Evolutionary conservation across 306 rosid species (phyloP).

Genomic region (Phaseolus lunatus): DNA sequence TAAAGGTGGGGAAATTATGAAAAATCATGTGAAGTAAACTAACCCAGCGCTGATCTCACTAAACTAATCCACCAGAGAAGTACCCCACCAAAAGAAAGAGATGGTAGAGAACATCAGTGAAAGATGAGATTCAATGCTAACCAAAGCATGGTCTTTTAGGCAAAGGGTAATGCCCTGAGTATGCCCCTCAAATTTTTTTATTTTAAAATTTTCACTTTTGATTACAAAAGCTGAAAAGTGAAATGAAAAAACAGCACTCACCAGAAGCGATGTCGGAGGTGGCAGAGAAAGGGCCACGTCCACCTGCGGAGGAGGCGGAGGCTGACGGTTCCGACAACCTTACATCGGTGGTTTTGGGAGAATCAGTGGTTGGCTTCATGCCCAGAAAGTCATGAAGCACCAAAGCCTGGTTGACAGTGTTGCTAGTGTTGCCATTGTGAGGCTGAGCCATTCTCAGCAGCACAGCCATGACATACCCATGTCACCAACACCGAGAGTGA

Average conservation of each 20-base stretch:
- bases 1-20: not conserved
- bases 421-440: conserved; percentile 47
- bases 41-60: conserved; percentile 46
- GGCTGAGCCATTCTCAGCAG: conserved; percentile 68
- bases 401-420: conserved; percentile 45
- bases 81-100: conserved; percentile 28
- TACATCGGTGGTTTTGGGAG: conserved; percentile 58
- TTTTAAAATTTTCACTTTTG: not conserved
- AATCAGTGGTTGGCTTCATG: conserved; percentile 59
- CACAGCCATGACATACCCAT: conserved; percentile 56
- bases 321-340: conserved; percentile 58
- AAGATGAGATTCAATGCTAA: conserved; percentile 34
- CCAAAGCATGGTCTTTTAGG: conserved; percentile 1
- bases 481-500: conserved; percentile 13
- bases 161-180: not conserved
- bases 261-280: conserved; percentile 90
- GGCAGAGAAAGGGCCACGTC: conserved; percentile 75
- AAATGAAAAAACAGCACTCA: conserved; percentile 33
- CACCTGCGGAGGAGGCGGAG: conserved; percentile 67
- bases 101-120: conserved; percentile 24
- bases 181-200: not conserved
- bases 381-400: conserved; percentile 89
- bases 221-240: not conserved
- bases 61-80: conserved; percentile 46
- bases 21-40: conserved; percentile 39